These are phyloP conservation scores for Xylaria sp. DNA, from an alignment of 2,329 filamentous ascomycete species.

Conservation along the genomic window DNA sequence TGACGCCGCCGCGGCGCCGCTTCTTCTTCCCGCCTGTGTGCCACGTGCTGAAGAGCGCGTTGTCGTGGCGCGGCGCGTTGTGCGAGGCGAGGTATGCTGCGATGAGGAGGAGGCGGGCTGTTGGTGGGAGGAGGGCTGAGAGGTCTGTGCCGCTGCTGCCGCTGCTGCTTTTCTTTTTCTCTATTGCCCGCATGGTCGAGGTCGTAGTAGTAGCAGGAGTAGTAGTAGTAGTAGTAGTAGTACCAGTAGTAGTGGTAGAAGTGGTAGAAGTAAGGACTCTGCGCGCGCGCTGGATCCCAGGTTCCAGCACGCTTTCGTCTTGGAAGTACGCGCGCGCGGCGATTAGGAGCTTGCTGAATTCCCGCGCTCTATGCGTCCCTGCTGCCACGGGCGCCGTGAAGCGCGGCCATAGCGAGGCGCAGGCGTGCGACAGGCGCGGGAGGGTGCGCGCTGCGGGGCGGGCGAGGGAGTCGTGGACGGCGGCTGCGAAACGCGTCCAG, in stretches of 20 bases:
- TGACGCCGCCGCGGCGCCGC: conserved; percentile 55
- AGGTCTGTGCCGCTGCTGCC: conserved; percentile 55
- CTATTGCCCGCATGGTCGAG: not conserved
- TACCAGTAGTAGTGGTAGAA: not conserved
- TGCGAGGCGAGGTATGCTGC: conserved; percentile 85
- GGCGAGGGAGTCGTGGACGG: conserved; percentile 87
- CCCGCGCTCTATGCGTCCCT: conserved; percentile 78
- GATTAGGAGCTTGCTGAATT: conserved; percentile 87
- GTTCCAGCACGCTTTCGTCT: conserved; percentile 75
- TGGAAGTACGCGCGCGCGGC: conserved; percentile 76
- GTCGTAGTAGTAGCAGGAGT: not conserved
- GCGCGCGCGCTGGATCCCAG: conserved; percentile 62
- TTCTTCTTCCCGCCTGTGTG: conserved; percentile 64
- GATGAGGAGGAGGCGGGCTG: conserved; percentile 78
- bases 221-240: not conserved
- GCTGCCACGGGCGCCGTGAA: conserved; percentile 83
- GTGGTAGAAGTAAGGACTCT: no score
- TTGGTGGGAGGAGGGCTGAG: conserved; percentile 72
- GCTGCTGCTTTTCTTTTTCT: conserved; percentile 1
- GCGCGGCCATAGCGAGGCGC: conserved; percentile 81
- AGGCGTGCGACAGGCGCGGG: conserved; percentile 75
- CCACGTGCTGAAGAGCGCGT: conserved; percentile 79
- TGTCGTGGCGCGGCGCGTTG: conserved; percentile 79
- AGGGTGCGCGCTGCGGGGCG: conserved; percentile 85
- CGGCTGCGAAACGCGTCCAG: conserved; percentile 83